These are phyloP conservation scores for Boletus reticulatus DNA, from an alignment of 768 basidiomycete species.

Conservation along the genomic window DNA sequence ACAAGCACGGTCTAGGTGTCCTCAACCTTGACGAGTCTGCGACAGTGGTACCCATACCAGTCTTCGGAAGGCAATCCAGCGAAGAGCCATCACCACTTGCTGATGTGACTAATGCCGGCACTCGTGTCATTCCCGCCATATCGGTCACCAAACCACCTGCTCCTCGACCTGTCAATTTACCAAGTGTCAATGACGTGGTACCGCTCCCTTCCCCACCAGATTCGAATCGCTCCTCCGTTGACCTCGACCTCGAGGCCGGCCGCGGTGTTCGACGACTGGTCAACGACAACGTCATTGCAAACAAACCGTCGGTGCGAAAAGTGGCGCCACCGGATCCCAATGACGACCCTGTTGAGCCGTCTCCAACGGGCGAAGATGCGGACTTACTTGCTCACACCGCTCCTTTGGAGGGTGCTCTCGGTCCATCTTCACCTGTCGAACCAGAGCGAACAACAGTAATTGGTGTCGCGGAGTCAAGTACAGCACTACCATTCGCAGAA, in stretches of 20 bases:
- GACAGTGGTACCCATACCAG: slow-evolving; percentile 63
- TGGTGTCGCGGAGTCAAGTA: slow-evolving; percentile 10
- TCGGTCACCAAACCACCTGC: slow-evolving; percentile 69
- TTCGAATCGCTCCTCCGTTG: slow-evolving; percentile 39
- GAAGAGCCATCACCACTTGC: slow-evolving; percentile 22
- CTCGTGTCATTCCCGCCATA: slow-evolving; percentile 47
- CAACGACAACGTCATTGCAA: slow-evolving; percentile 12
- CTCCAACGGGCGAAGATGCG: slow-evolving; percentile 32
- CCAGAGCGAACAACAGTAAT: slow-evolving; percentile 2
- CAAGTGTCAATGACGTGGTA: slow-evolving; percentile 59
- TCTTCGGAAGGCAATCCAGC: slow-evolving; percentile 39
- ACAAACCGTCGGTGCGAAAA: slow-evolving; percentile 10
- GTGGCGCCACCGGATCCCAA: slow-evolving; percentile 10
- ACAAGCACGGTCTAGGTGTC: slow-evolving; percentile 46
- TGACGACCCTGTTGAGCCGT: slow-evolving; percentile 17
- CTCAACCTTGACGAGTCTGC: slow-evolving; percentile 41
- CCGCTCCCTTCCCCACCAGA: slow-evolving; percentile 43
- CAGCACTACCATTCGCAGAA: slow-evolving; percentile 5
- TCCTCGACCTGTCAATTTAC: slow-evolving; percentile 67
- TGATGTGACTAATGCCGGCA: slow-evolving; percentile 21
- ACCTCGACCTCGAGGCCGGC: slow-evolving; percentile 39
- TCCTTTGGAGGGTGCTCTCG: slow-evolving; percentile 31
- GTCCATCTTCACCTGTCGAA: slow-evolving; percentile 28
- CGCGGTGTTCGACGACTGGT: slow-evolving; percentile 37
- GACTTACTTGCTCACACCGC: slow-evolving; percentile 51